Conservation (phyloP, 441 rosid species). For the Gossypium gossypioides region DNA sequence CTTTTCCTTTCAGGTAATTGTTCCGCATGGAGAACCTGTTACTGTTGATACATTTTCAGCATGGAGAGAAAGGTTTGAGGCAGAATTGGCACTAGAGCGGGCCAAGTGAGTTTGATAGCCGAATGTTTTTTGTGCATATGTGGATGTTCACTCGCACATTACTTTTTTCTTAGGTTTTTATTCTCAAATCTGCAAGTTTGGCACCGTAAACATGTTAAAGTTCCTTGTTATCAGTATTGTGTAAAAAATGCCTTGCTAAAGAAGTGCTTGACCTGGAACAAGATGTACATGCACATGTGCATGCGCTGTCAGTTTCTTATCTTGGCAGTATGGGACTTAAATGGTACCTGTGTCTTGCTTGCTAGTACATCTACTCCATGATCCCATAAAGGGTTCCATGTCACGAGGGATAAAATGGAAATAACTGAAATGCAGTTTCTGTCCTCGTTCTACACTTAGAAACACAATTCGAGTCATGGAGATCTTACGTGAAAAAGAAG, state of each 20-base stretch:
- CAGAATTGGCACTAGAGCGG: slow-evolving; percentile 87
- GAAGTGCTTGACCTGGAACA: background rate
- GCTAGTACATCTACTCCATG: background rate
- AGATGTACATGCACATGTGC: no score
- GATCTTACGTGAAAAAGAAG: background rate
- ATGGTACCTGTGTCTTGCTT: background rate
- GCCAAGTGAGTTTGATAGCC: slow-evolving; percentile 62
- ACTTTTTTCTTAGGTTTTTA: background rate
- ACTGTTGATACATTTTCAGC: slow-evolving; percentile 78
- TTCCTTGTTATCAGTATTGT: background rate
- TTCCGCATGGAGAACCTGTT: slow-evolving; percentile 98
- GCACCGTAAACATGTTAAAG: background rate
- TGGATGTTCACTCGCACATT: background rate
- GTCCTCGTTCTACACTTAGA: background rate
- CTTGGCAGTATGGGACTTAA: background rate
- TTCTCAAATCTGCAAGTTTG: background rate
- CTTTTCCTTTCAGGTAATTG: slow-evolving; percentile 38
- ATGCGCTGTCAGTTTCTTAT: background rate
- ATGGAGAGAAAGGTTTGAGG: slow-evolving; percentile 97
- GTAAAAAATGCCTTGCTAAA: background rate
- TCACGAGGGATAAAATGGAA: background rate
- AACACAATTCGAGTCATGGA: background rate
- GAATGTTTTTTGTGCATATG: background rate
- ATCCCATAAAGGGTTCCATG: background rate
- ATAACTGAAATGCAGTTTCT: background rate